These are phyloP conservation scores for Brassica juncea DNA, from an alignment of 345 rosid species.

Conservation along the genomic window DNA sequence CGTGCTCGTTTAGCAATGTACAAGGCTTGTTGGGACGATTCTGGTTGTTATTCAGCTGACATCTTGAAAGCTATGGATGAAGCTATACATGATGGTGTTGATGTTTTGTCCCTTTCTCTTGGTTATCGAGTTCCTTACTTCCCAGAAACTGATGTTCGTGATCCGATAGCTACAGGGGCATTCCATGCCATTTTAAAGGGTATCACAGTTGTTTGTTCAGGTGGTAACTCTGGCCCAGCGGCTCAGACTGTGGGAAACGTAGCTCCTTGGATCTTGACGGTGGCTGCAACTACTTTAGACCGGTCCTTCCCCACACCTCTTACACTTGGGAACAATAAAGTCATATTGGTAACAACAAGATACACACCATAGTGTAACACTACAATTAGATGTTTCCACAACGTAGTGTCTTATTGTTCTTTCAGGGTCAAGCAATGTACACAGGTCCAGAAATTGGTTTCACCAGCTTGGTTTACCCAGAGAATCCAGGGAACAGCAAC, in stretches of 20 bases:
- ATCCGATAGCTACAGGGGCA: neutral
- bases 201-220: conserved; percentile 1
- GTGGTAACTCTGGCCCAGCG: conserved; percentile 3
- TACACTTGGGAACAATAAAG: neutral
- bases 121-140: neutral
- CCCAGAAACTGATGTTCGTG: neutral
- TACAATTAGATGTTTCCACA: neutral
- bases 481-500: neutral
- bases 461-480: neutral
- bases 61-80: conserved; percentile 1
- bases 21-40: neutral
- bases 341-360: neutral
- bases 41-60: neutral
- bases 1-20: neutral
- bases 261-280: neutral
- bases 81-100: neutral
- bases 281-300: conserved; percentile 2
- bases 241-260: conserved; percentile 2
- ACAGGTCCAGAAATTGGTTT: neutral
- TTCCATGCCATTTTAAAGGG: conserved; percentile 1
- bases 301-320: conserved; percentile 1
- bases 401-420: neutral
- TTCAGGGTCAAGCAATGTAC: neutral
- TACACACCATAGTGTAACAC: neutral
- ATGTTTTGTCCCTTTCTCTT: neutral